Percentiles rank a stretch among this genome's conserved stretches.
phyloP scores from a whole-genome alignment of 768 basidiomycete genomes.

The Goffeauzyma gilvescens region DNA sequence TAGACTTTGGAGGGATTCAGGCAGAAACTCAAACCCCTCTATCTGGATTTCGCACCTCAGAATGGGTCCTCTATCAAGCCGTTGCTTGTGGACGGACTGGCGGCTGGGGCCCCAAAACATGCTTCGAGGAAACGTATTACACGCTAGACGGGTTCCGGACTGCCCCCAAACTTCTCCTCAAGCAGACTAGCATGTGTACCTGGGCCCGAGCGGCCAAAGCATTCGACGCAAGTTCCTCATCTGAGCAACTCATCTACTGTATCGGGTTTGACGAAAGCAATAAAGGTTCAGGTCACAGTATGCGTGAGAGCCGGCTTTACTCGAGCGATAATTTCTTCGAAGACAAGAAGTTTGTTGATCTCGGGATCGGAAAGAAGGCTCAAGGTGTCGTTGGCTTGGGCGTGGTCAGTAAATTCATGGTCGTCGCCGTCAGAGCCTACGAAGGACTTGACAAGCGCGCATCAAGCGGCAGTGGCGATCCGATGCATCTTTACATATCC shows the following conservation, averaged over 20 bases:
- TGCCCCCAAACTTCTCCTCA: constrained; percentile 42
- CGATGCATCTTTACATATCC: constrained; percentile 51
- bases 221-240: too few relatives aligned
- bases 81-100: constrained; percentile 27
- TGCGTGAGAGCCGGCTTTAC: constrained; percentile 49
- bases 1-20: not conserved
- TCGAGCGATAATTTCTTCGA: constrained; percentile 71
- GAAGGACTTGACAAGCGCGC: constrained; percentile 13
- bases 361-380: constrained; percentile 64
- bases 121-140: constrained; percentile 57
- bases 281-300: constrained; percentile 33
- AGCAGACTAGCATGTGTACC: constrained; percentile 57
- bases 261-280: constrained; percentile 55
- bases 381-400: constrained; percentile 83
- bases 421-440: constrained; percentile 67
- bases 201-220: constrained; percentile 75
- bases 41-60: not conserved
- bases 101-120: constrained; percentile 26
- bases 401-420: constrained; percentile 76
- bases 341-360: constrained; percentile 48
- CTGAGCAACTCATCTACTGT: constrained; percentile 70
- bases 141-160: constrained; percentile 66
- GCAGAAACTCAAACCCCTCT: not conserved
- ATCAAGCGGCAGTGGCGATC: constrained; percentile 21
- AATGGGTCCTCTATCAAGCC: constrained; percentile 31